Conservation (phyloP, 1,284 basidiomycete genomes). For the Irpex sp. region DNA sequence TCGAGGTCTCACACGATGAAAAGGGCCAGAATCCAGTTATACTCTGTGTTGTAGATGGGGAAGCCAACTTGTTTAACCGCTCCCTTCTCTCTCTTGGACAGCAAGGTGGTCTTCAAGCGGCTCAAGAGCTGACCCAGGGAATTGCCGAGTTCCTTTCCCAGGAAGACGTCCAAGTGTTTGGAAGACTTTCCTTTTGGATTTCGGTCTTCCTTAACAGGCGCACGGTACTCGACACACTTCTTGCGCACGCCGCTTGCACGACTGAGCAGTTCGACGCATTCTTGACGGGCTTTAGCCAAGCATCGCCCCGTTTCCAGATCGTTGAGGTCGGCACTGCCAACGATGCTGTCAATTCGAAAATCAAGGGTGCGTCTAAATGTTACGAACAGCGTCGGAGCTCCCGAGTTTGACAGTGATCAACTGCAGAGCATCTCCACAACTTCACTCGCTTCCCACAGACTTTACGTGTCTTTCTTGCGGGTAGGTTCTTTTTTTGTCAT, state of each 20-base stretch:
- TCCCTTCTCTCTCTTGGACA: slow-evolving; percentile 57
- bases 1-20: background rate
- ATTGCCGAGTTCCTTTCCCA: slow-evolving; percentile 61
- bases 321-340: slow-evolving; percentile 71
- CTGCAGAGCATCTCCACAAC: slow-evolving; percentile 70
- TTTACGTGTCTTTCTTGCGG: slow-evolving; percentile 67
- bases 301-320: slow-evolving; percentile 63
- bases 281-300: slow-evolving; percentile 64
- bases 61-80: slow-evolving; percentile 62
- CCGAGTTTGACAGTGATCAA: slow-evolving; percentile 3
- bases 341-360: slow-evolving; percentile 66
- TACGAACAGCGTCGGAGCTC: background rate
- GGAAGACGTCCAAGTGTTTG: slow-evolving; percentile 53
- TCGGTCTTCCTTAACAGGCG: slow-evolving; percentile 65
- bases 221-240: slow-evolving; percentile 47
- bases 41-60: slow-evolving; percentile 71
- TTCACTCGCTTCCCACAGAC: slow-evolving; percentile 74
- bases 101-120: slow-evolving; percentile 64
- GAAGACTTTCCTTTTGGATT: slow-evolving; percentile 68
- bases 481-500: slow-evolving; percentile 28
- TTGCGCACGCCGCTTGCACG: slow-evolving; percentile 51
- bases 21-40: slow-evolving; percentile 64
- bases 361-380: slow-evolving; percentile 51
- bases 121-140: slow-evolving; percentile 59
- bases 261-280: slow-evolving; percentile 66